Conservation (phyloP, 768 basidiomycete genomes). For the Crucibulum laeve region DNA sequence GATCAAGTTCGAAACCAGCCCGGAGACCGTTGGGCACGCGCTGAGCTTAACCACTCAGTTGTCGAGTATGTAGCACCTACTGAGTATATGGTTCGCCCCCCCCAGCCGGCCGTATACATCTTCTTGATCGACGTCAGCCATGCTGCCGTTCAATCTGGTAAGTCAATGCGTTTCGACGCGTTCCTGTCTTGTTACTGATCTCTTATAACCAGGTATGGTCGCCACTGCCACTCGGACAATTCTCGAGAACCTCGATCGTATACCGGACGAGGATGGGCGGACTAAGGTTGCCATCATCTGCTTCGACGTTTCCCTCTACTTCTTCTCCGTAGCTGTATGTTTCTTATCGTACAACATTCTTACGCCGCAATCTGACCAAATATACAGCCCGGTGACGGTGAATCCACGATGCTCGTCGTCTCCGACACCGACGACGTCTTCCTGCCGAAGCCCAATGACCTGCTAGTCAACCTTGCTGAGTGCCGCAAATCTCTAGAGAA, state of each 20-base stretch:
- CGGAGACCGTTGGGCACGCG: conserved; percentile 90
- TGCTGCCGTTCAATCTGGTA: conserved; percentile 84
- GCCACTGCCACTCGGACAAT: conserved; percentile 97
- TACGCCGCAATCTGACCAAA: neutral
- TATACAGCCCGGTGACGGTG: conserved; percentile 58
- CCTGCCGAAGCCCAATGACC: conserved; percentile 92
- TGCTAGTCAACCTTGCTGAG: conserved; percentile 93
- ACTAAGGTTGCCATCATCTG: conserved; percentile 92
- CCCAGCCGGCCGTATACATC: conserved; percentile 94
- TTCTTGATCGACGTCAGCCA: conserved; percentile 98
- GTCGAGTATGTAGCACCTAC: conserved; percentile 98
- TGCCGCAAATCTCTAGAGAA: conserved; percentile 74
- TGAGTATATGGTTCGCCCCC: conserved; percentile 99
- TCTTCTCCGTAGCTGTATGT: conserved; percentile 89
- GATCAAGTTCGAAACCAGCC: conserved; percentile 91
- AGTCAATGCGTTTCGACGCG: conserved; percentile 11
- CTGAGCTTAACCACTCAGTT: conserved; percentile 90
- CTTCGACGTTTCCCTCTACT: conserved; percentile 90
- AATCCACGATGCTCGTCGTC: conserved; percentile 94
- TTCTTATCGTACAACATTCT: conserved; percentile 1
- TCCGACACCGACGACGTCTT: conserved; percentile 97
- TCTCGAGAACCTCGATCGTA: conserved; percentile 89
- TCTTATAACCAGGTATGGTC: conserved; percentile 73
- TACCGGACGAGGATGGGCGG: conserved; percentile 91
- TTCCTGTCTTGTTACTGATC: neutral